Base-by-base conservation (phyloP, 495 filamentous ascomycete species). In the Hyaloscypha hepaticicola region DNA sequence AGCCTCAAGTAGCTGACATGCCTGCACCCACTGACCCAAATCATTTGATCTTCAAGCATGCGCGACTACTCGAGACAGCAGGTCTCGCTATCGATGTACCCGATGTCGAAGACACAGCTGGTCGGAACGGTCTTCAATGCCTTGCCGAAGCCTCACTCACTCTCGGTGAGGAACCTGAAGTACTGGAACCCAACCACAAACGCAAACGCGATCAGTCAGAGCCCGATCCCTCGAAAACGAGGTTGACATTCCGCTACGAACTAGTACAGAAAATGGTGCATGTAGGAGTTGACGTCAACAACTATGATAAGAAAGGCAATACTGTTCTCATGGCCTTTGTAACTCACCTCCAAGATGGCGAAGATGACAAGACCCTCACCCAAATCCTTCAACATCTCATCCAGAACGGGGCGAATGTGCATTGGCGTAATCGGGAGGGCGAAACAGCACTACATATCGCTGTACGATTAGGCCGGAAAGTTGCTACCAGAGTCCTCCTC, bases 41-140 rank as follows among this genome's bases (percentile, higher is more conserved):
- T 29, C 27, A 27, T 28, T 60, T 60, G 7, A 56, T 74, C 48
- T 66, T 58, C n/a, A 45, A 67, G 6, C 73, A 77, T 48, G 53
- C 67, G 2, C 68, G 72, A n/a, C 74, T 81, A 25, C 55, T 82
- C 21, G 70, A 69, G 29, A 72, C 75, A 38, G 76, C 73, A 22
- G 69, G 73, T 12, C 68, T 70, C 2, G 72, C 78, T 1, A 68
- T 67, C 26, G 70, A 60, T 7, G 65, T 72, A 33, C 69, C 77
- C 1, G 62, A 33, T 2, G 33, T 72, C 19, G 77, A 81, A 65
- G 78, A 82, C 65, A 7, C 69, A 1, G 72, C 67, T 5, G 79
- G 80, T 25, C 77, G 79, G 6, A 82, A 82, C 67, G 80, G 77
- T n/a, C 70, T 82, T 28, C 80, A 82, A 58, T 79, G 78, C 58